Evolutionary conservation across 371 early-diverging fungal species (phyloP), one percentile per base, ranked within the genome.

Genomic region (Rhizopus delemar): DNA sequence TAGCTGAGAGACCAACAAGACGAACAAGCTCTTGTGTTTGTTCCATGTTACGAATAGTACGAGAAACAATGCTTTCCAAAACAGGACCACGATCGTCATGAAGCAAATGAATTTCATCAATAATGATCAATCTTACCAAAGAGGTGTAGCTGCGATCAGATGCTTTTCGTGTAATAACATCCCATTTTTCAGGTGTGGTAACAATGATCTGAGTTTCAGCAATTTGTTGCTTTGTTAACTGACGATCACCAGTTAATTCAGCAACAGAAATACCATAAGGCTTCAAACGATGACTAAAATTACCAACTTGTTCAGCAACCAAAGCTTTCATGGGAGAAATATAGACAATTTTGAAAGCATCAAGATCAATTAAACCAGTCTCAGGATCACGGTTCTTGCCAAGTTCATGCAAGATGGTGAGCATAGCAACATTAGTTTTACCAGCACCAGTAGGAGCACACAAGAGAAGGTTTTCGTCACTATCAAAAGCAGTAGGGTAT

Each of bases 111-210:
- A 99, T 94, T 82, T 99, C 99, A 77, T 99, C 99, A 73, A 99
- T 91, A 48, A 99, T 96, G 33, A 99, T 81, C 15, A 99, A 82
- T 31, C 94, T 86, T 3, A 99, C 97, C 5, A 95, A 77, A 48
- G 90, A 80, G 32, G 94, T 95, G 74, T 96, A 95, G 57, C 92
- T 91, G 46, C 96, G 85, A 70, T 93, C 97, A 5, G 92, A 91
- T 7, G 93, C 93, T 73, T 97, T 98, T 66, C 99, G 90, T 31
- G 99, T 99, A 51, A 96, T 90, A 32, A 99, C 90, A 77, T 99
- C 99, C 97, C 99, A 99, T 75, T 99, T 99, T 75, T 99, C 99
- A 8, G 99, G 99, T 0, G 99, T 99, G 4, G 99, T 98, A 29
- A 99, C 92, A 63, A 99, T 95, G 66, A 99, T 89, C 66, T 97